These are phyloP conservation scores for Mycothermus thermophilus DNA, from an alignment of 495 filamentous ascomycete species.

Conservation along the genomic window DNA sequence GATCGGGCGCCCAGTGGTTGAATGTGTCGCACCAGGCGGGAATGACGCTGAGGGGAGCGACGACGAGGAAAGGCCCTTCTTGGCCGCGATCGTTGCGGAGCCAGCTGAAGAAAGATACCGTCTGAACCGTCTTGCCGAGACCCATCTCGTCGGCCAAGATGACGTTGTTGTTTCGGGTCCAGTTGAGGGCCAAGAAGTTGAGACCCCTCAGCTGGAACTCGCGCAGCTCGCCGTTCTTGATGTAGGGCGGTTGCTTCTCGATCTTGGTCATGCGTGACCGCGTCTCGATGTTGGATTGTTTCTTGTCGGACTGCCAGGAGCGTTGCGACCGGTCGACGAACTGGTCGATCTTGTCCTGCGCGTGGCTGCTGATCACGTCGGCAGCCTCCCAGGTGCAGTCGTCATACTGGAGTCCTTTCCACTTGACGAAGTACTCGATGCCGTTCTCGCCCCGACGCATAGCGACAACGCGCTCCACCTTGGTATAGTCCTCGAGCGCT, in stretches of 20 bases:
- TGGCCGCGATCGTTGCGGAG: constrained; percentile 81
- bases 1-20: constrained; percentile 86
- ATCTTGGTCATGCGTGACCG: constrained; percentile 58
- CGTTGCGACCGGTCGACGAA: constrained; percentile 69
- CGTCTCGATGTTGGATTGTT: constrained; percentile 59
- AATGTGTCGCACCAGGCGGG: constrained; percentile 97
- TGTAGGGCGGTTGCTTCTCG: constrained; percentile 66
- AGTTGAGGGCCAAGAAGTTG: constrained; percentile 90
- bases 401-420: constrained; percentile 81
- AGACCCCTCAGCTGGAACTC: constrained; percentile 90
- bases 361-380: constrained; percentile 55
- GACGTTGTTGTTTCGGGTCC: constrained; percentile 81
- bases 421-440: constrained; percentile 82
- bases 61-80: constrained; percentile 88
- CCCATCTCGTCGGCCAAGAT: constrained; percentile 99
- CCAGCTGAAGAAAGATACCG: constrained; percentile 94
- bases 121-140: constrained; percentile 95
- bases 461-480: constrained; percentile 85
- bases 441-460: constrained; percentile 60
- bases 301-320: constrained; percentile 58
- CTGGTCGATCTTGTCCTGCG: constrained; percentile 78
- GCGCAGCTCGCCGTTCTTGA: constrained; percentile 73
- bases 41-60: constrained; percentile 90
- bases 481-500: constrained; percentile 68
- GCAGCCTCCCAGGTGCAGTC: constrained; percentile 87